Evolutionary conservation across 179 eudicot genomes (phyloP), one percentile per base, ranked within the genome.

Genomic region (Camellia oleifera): DNA sequence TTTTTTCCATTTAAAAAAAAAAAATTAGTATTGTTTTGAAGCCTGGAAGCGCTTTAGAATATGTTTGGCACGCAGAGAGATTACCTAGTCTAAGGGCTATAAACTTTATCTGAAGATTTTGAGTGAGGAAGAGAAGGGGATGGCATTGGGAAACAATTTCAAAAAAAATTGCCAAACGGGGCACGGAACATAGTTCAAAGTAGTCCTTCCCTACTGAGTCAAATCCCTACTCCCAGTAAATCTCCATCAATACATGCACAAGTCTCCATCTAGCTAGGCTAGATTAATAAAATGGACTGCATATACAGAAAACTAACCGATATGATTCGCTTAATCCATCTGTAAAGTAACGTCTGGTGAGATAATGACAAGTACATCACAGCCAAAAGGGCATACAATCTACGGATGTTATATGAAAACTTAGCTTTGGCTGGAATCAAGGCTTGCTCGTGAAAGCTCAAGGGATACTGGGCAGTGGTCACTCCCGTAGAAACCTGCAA

Each of bases 401-500:
- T 48, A 40, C 46, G n/a, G 14, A 20, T 8, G 53, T 61, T 12
- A 62, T 26, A 26, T 18, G 50, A 80, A 80, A 76, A 69, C 72
- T 71, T 80, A 79, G 57, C 74, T 83, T 67, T 72, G 72, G 48
- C 63, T 82, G 53, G 84, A 72, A 78, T 80, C 81, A 61, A 84
- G 69, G n/a, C 62, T 76, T 67, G 80, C 79, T 60, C 82, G 87
- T 15, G 94, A 86, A 74, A 95, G 94, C 87, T 94, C 96, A 2
- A 95, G 89, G 32, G 99, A 86, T 53, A 94, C 94, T 2, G 99
- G 99, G 84, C 99, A 94, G 83, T 95, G 99, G 80, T 95, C 99
- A 66, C 98, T 95, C 83, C 99, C 99, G 81, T 85, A 92, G 77
- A 95, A 95, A 74, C 98, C 98, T 94, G 93, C 56, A 84, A 73